Conservation (phyloP, 2,329 filamentous ascomycete species). For the Colletotrichum gloeosporioides region DNA sequence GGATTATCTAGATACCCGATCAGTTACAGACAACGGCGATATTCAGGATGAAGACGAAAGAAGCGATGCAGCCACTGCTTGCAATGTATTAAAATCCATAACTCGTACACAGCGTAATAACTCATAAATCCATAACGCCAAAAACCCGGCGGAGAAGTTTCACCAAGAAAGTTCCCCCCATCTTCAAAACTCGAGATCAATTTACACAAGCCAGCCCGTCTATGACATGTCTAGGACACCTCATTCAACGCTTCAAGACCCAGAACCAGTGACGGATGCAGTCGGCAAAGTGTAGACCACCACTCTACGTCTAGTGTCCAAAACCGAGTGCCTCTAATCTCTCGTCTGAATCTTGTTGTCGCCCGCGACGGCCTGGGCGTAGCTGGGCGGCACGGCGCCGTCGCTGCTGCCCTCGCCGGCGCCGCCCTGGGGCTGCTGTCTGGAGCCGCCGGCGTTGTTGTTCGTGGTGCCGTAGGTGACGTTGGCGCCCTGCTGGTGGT, state of each 20-base stretch:
- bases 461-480: constrained; percentile 55
- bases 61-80: not conserved
- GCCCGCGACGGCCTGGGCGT: constrained; percentile 82
- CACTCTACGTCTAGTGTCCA: not conserved
- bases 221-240: not conserved
- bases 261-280: not conserved
- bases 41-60: not conserved
- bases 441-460: constrained; percentile 26
- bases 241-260: not conserved
- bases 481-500: constrained; percentile 31
- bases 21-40: not conserved
- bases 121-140: not conserved
- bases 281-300: not conserved
- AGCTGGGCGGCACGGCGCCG: constrained; percentile 75
- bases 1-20: not conserved
- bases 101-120: constrained; percentile 8
- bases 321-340: constrained; percentile 44
- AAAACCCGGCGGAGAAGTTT: not conserved
- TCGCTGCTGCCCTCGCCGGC: constrained; percentile 49
- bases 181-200: not conserved
- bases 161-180: not conserved
- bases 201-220: not conserved
- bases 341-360: constrained; percentile 88
- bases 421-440: constrained; percentile 33
- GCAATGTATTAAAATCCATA: not conserved